phyloP scores from a whole-genome alignment of 495 filamentous ascomycete genomes.

The Sporormia fimetaria region DNA sequence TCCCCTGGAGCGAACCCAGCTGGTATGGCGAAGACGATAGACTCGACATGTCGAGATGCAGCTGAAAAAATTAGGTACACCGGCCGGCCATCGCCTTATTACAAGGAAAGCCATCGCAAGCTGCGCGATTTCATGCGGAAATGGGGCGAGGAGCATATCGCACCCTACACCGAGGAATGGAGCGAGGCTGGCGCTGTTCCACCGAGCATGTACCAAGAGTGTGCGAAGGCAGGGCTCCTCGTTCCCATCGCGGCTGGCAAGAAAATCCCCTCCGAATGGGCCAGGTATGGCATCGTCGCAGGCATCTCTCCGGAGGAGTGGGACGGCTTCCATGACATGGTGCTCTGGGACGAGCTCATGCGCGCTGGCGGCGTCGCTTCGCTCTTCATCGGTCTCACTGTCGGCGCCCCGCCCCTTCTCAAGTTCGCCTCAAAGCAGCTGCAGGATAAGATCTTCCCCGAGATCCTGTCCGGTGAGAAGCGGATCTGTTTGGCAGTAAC shows the following conservation, averaged over 20 bases:
- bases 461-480: constrained; percentile 25
- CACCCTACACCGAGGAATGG: constrained; percentile 22
- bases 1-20: constrained; percentile 7
- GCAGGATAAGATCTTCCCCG: constrained; percentile 22
- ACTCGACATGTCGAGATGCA: neutral
- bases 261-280: constrained; percentile 16
- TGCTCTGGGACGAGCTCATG: constrained; percentile 24
- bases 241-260: constrained; percentile 20
- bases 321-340: constrained; percentile 27
- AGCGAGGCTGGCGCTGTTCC: constrained; percentile 16
- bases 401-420: constrained; percentile 16
- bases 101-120: constrained; percentile 20
- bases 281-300: constrained; percentile 17
- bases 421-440: constrained; percentile 11
- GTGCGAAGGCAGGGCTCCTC: constrained; percentile 21
- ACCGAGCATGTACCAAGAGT: constrained; percentile 13
- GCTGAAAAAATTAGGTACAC: constrained; percentile 17
- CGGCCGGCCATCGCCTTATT: constrained; percentile 23
- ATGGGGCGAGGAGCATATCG: constrained; percentile 24
- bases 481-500: constrained; percentile 26
- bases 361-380: constrained; percentile 13
- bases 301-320: constrained; percentile 24
- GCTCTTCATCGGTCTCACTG: constrained; percentile 19
- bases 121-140: constrained; percentile 20
- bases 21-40: neutral